These are phyloP conservation scores for Borovskyia barvae DNA, from an alignment of 208 protist genomes.

Conservation along the genomic window DNA sequence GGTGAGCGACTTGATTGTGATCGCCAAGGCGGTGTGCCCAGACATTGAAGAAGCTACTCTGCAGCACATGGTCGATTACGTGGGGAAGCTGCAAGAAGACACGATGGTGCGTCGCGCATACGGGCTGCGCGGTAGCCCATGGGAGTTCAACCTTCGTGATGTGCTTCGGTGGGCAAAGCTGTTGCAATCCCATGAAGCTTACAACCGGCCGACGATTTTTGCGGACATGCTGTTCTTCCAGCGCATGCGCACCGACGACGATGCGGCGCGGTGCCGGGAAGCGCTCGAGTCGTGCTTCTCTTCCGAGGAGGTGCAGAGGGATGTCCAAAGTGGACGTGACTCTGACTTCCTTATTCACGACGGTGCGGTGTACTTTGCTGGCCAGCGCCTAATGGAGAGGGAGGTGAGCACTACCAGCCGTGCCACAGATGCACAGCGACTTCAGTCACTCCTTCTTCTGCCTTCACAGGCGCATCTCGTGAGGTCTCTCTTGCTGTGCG, in stretches of 20 bases:
- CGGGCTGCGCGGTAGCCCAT: constrained; percentile 93
- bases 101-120: constrained; percentile 89
- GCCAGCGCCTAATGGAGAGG: constrained; percentile 23
- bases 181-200: constrained; percentile 57
- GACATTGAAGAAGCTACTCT: constrained; percentile 70
- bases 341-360: constrained; percentile 72
- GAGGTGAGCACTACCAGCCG: constrained; percentile 6
- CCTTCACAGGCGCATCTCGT: constrained; percentile 70
- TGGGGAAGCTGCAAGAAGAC: constrained; percentile 83
- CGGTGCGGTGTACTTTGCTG: constrained; percentile 59
- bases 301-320: constrained; percentile 11
- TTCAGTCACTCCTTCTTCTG: constrained; percentile 52
- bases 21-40: constrained; percentile 76
- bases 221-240: constrained; percentile 85
- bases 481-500: constrained; percentile 84
- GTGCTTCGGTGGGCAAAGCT: constrained; percentile 98
- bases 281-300: constrained; percentile 56
- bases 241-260: constrained; percentile 83
- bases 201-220: constrained; percentile 45
- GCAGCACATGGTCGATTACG: constrained; percentile 94
- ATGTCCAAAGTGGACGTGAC: constrained; percentile 28
- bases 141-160: constrained; percentile 99
- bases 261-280: constrained; percentile 37
- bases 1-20: constrained; percentile 84
- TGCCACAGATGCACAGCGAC: constrained; percentile 15